phyloP scores from a whole-genome alignment of 352 stramenopile genomes.

The Globisporangium orthogonon region DNA sequence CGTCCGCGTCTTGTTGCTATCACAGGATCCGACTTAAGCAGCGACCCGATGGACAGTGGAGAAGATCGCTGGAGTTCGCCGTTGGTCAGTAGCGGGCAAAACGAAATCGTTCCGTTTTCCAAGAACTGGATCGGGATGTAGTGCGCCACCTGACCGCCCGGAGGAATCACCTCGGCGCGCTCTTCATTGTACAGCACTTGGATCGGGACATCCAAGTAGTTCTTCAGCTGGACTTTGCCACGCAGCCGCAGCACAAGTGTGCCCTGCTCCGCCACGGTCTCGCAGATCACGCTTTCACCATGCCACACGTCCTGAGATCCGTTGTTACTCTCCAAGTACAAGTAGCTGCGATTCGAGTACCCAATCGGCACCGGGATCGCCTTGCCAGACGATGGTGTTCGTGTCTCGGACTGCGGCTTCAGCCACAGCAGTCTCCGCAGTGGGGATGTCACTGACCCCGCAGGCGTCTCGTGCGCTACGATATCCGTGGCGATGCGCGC shows the following conservation, averaged over 20 bases:
- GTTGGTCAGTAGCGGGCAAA: constrained; percentile 55
- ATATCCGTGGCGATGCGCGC: constrained; percentile 69
- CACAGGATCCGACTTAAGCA: constrained; percentile 33
- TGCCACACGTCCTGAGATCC: constrained; percentile 62
- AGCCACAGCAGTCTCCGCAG: constrained; percentile 71
- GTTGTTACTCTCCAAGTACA: constrained; percentile 67
- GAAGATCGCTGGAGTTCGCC: constrained; percentile 56
- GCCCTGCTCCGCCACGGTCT: constrained; percentile 81
- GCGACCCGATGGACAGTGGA: constrained; percentile 43
- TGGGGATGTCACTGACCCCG: constrained; percentile 73
- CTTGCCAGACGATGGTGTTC: constrained; percentile 31
- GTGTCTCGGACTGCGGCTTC: constrained; percentile 52
- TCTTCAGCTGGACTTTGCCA: constrained; percentile 72
- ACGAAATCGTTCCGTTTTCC: constrained; percentile 58
- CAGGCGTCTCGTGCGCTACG: constrained; percentile 74
- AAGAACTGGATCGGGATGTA: constrained; percentile 82
- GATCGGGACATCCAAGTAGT: constrained; percentile 65
- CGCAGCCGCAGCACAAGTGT: constrained; percentile 76
- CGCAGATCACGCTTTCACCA: constrained; percentile 76
- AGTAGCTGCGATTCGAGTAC: constrained; percentile 81
- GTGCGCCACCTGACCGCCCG: constrained; percentile 38
- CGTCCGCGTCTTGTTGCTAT: constrained; percentile 21
- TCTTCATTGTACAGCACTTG: constrained; percentile 75
- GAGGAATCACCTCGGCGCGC: constrained; percentile 41
- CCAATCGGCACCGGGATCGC: constrained; percentile 82